These are phyloP conservation scores for Mycena kentingensis DNA, from an alignment of 768 basidiomycete species.

Conservation along the genomic window DNA sequence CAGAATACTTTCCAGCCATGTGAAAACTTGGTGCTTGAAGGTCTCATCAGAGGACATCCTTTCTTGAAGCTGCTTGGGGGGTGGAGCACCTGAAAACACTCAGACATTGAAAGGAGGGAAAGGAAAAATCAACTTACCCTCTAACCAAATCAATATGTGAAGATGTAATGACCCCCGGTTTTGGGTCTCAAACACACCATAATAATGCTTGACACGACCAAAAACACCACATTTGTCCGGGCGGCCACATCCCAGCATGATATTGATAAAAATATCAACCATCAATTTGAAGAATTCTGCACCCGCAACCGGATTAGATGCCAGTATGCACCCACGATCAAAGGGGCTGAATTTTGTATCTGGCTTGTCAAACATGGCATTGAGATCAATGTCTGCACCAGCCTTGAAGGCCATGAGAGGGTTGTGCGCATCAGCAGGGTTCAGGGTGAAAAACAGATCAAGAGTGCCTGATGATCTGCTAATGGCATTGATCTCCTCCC, in stretches of 20 bases:
- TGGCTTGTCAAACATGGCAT: constrained; percentile 9
- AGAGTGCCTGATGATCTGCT: constrained; percentile 13
- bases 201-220: constrained; percentile 28
- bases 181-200: constrained; percentile 34
- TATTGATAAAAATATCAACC: constrained; percentile 26
- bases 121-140: not conserved
- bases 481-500: constrained; percentile 21
- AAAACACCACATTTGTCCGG: constrained; percentile 27
- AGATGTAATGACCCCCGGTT: constrained; percentile 33
- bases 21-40: constrained; percentile 1
- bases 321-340: constrained; percentile 19
- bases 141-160: constrained; percentile 11
- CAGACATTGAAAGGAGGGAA: not conserved
- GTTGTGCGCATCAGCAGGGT: constrained; percentile 24
- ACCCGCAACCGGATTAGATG: constrained; percentile 34
- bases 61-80: constrained; percentile 1
- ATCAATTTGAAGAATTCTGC: constrained; percentile 38
- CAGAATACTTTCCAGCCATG: constrained; percentile 8
- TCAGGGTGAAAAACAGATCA: constrained; percentile 23
- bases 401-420: constrained; percentile 15
- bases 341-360: constrained; percentile 13
- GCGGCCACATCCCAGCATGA: constrained; percentile 26
- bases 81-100: constrained; percentile 16
- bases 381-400: constrained; percentile 23
- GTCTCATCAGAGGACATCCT: constrained; percentile 8